A percentile compares a stretch with the other conserved stretches of the same genome.
Evolutionary conservation across 2,329 filamentous ascomycete genomes (phyloP).

Genomic region (Fusarium sp.): DNA sequence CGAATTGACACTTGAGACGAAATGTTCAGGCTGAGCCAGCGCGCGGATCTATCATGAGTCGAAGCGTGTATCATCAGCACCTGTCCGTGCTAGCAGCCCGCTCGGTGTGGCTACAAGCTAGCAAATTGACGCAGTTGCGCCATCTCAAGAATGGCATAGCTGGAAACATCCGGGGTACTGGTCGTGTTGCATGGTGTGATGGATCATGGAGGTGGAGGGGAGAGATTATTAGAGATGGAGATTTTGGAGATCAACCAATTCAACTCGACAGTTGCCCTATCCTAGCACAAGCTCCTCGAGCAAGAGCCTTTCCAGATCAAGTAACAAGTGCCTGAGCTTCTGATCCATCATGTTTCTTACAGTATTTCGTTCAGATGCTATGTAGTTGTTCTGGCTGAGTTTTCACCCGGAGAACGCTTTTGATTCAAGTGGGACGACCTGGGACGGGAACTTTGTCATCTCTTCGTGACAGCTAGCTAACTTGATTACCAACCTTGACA

Average conservation of each 20-base stretch:
- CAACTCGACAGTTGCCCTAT: background rate
- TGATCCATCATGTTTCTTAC: background rate
- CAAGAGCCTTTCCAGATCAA: background rate
- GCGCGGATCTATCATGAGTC: conserved; percentile 38
- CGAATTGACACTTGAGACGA: conserved; percentile 38
- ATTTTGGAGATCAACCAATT: conserved; percentile 8
- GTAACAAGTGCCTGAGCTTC: background rate
- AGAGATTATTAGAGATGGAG: conserved; percentile 22
- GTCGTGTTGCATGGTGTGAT: background rate
- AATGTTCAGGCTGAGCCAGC: conserved; percentile 32
- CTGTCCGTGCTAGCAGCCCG: conserved; percentile 26
- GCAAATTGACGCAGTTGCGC: conserved; percentile 15
- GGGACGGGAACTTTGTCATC: background rate
- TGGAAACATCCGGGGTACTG: conserved; percentile 25
- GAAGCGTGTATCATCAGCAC: conserved; percentile 37
- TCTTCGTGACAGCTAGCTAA: background rate
- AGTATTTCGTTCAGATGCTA: background rate
- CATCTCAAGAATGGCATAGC: conserved; percentile 15
- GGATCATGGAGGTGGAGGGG: background rate
- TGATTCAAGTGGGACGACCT: background rate
- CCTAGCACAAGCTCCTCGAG: background rate
- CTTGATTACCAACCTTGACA: background rate
- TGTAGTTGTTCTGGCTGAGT: background rate
- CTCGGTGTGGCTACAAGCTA: conserved; percentile 10
- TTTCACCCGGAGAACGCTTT: too few species aligned